phyloP scores from a whole-genome alignment of 768 basidiomycete species.

The Daedaleopsis sinensis region DNA sequence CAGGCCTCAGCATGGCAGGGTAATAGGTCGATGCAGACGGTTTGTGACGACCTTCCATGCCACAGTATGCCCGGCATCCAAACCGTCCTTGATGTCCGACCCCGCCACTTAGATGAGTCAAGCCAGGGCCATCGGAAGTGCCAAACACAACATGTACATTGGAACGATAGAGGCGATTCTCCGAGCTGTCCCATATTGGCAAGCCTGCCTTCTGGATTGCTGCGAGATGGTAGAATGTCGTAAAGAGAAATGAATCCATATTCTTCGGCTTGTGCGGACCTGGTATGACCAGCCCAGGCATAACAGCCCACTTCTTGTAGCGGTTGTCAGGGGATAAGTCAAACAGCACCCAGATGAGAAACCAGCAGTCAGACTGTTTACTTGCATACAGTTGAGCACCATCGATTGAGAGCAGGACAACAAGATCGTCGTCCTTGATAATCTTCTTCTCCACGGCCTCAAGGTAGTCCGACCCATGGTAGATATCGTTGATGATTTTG shows the following conservation, averaged over 20 bases:
- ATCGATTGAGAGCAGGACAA: conserved; percentile 32
- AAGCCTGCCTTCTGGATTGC: conserved; percentile 24
- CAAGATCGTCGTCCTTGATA: conserved; percentile 29
- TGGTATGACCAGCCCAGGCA: conserved; percentile 33
- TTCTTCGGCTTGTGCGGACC: conserved; percentile 36
- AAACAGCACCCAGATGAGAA: conserved; percentile 34
- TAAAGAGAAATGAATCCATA: conserved; percentile 36
- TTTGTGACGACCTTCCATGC: conserved; percentile 33
- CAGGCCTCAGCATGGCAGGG: conserved; percentile 33
- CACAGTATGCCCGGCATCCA: conserved; percentile 41
- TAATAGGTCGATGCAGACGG: conserved; percentile 34
- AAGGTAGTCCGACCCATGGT: conserved; percentile 31
- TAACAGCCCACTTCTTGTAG: conserved; percentile 34
- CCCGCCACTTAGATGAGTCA: conserved; percentile 33
- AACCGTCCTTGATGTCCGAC: conserved; percentile 37
- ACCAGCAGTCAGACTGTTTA: conserved; percentile 39
- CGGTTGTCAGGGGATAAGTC: conserved; percentile 27
- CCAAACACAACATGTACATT: conserved; percentile 26
- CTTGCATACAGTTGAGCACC: conserved; percentile 33
- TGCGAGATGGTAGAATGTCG: conserved; percentile 31
- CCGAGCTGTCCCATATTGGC: conserved; percentile 29
- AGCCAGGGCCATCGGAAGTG: conserved; percentile 11
- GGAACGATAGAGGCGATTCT: background rate
- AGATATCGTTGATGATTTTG: conserved; percentile 33
- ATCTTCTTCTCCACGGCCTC: conserved; percentile 21